Percentiles rank a stretch among this genome's conserved stretches.
phyloP scores from a whole-genome alignment of 768 basidiomycete species.

The Suillus subalutaceus region DNA sequence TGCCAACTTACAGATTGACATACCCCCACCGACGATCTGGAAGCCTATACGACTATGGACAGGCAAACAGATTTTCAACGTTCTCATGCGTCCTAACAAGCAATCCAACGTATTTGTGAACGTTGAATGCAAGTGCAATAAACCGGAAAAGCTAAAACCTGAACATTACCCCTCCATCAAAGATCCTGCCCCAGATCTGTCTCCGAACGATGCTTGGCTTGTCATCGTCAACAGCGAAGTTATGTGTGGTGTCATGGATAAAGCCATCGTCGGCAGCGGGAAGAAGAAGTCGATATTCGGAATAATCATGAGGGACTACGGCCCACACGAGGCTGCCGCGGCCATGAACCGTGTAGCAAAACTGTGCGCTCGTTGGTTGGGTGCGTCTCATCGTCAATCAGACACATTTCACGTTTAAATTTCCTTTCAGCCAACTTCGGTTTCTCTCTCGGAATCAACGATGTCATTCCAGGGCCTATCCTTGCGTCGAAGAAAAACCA shows the following conservation, averaged over 20 bases:
- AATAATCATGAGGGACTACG: constrained; percentile 96
- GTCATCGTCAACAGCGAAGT: constrained; percentile 98
- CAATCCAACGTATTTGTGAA: constrained; percentile 84
- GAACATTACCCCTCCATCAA: constrained; percentile 63
- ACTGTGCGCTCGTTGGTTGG: constrained; percentile 91
- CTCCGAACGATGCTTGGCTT: constrained; percentile 97
- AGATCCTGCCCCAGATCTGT: constrained; percentile 72
- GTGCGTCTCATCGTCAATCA: constrained; percentile 45
- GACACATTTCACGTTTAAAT: constrained; percentile 14
- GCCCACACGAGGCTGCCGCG: constrained; percentile 88
- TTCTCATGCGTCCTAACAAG: constrained; percentile 94
- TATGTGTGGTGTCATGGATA: constrained; percentile 99
- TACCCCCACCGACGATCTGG: constrained; percentile 93
- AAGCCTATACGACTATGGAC: constrained; percentile 96
- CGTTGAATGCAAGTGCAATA: constrained; percentile 94
- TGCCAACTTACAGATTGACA: constrained; percentile 88
- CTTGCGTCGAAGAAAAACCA: constrained; percentile 81
- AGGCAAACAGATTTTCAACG: constrained; percentile 98
- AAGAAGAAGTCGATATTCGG: constrained; percentile 99
- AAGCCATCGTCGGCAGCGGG: constrained; percentile 94
- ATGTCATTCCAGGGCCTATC: constrained; percentile 92
- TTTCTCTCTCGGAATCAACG: constrained; percentile 97
- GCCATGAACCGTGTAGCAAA: constrained; percentile 98
- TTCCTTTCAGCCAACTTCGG: constrained; percentile 87
- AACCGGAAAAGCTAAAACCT: constrained; percentile 73